phyloP scores from a whole-genome alignment of 2,329 filamentous ascomycete species.

The Fusarium vanettenii region DNA sequence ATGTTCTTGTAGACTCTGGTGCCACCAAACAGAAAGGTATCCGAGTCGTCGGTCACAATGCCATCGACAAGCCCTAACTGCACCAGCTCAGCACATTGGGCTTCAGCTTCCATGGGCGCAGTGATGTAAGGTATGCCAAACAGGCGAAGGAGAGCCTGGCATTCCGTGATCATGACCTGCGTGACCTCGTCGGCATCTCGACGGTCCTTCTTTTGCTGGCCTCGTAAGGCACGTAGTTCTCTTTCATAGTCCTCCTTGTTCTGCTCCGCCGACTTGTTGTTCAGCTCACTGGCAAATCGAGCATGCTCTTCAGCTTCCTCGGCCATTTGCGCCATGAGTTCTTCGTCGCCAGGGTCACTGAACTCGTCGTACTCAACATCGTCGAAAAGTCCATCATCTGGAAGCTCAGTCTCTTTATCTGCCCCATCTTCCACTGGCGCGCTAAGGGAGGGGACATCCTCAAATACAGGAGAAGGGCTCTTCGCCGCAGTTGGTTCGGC shows the following conservation, averaged over 20 bases:
- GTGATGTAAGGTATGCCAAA: slow-evolving; percentile 98
- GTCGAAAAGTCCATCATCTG: slow-evolving; percentile 57
- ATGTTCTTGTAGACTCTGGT: slow-evolving; percentile 99
- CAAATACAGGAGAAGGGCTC: slow-evolving; percentile 27
- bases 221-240: slow-evolving; percentile 86
- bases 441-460: slow-evolving; percentile 17
- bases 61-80: slow-evolving; percentile 90
- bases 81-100: slow-evolving; percentile 94
- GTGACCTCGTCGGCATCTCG: slow-evolving; percentile 97
- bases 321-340: slow-evolving; percentile 86
- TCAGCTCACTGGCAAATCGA: slow-evolving; percentile 88
- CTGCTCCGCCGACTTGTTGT: slow-evolving; percentile 76
- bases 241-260: slow-evolving; percentile 85
- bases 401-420: slow-evolving; percentile 26
- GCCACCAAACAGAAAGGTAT: slow-evolving; percentile 96
- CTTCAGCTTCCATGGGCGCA: slow-evolving; percentile 98
- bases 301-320: slow-evolving; percentile 94
- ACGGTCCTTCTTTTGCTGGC: slow-evolving; percentile 96
- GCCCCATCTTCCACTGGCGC: not conserved
- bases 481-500: slow-evolving; percentile 11
- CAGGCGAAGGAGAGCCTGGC: slow-evolving; percentile 86
- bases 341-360: slow-evolving; percentile 92
- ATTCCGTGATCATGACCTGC: slow-evolving; percentile 94
- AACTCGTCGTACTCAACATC: slow-evolving; percentile 78
- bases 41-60: slow-evolving; percentile 96